Conservation (phyloP, 495 filamentous ascomycete genomes). For the Aspergillus incahuasiensis region DNA sequence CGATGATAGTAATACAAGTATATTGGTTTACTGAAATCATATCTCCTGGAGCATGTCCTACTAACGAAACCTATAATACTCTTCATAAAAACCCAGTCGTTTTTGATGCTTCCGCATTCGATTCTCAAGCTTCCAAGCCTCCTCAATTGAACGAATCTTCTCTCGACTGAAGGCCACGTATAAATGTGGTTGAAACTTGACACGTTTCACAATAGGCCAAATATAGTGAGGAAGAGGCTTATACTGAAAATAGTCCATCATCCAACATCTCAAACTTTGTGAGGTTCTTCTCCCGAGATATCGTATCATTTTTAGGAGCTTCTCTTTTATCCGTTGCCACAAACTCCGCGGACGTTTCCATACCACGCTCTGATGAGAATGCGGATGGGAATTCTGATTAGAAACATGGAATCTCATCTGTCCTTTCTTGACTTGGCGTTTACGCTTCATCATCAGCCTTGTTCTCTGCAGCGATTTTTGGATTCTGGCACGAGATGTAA, state of each 20-base stretch:
- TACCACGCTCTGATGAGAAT: too few species aligned
- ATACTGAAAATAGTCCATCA: not conserved
- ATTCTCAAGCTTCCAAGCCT: not conserved
- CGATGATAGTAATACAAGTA: not conserved
- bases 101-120: not conserved
- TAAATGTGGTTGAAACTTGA: not conserved
- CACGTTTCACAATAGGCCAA: not conserved
- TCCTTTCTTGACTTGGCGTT: not conserved
- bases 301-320: too few species aligned
- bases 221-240: not conserved
- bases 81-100: not conserved
- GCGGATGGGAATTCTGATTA: too few species aligned
- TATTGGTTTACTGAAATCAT: not conserved
- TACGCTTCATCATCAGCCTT: not conserved
- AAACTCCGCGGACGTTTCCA: too few species aligned
- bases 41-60: not conserved
- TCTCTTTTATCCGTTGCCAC: too few species aligned
- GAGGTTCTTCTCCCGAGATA: too few species aligned
- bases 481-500: not conserved
- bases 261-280: not conserved
- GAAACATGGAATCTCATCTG: too few species aligned
- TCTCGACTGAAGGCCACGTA: not conserved
- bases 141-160: not conserved
- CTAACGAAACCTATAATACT: not conserved
- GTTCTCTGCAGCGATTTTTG: not conserved